Base-by-base conservation (phyloP, 2,329 filamentous ascomycete species). In the Colletotrichum tofieldiae region DNA sequence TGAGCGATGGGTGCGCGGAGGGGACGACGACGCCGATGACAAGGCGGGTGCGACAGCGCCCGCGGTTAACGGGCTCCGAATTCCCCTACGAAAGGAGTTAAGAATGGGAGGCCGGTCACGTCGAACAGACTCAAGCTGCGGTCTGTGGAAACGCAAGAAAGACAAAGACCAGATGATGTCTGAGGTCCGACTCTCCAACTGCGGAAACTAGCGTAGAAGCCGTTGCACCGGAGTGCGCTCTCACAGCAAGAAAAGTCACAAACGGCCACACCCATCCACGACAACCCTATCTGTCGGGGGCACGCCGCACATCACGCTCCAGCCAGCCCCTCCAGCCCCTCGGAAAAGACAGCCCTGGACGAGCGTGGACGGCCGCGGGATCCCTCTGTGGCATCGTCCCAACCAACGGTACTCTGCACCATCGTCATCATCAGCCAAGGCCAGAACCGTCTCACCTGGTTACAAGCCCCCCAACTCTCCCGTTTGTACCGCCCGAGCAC, bases 381-480 rank as follows among this genome's bases (percentile, higher is more conserved):
- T 70, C 45, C 67, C 51, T 45, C 43, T 61, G 37, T 59, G 45
- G n/a, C 8, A 20, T 23, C 20, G 26, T 49, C 41, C 29, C 14
- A 49, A n/a, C 14, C 59, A 62, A 23, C 29, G 37, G 14, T 12
- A 39, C 41, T 37, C 23, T 26, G 23, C 2, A 62, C 16, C 61
- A 43, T 39, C 65, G 39, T 52, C 69, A 72, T 72, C 65, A 69
- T 69, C 69, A 69, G 65, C 69, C 69, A 69, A 72, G 69, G 45
- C 43, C 51, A 55, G 51, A 37, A 47, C 54, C 65, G 69, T 72
- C 69, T 72, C 69, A 69, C 65, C 29, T 58, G 66, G 69, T 59
- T 60, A 45, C 69, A 72, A 60, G 59, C 65, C 29, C 45, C 47
- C 35, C 41, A 29, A 45, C 39, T 35, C 52, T 64, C 58, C 65